Evolutionary conservation across 1,139 yeast species (phyloP), one percentile per base, ranked within the genome.

Genomic region (Arxiozyma bovina): DNA sequence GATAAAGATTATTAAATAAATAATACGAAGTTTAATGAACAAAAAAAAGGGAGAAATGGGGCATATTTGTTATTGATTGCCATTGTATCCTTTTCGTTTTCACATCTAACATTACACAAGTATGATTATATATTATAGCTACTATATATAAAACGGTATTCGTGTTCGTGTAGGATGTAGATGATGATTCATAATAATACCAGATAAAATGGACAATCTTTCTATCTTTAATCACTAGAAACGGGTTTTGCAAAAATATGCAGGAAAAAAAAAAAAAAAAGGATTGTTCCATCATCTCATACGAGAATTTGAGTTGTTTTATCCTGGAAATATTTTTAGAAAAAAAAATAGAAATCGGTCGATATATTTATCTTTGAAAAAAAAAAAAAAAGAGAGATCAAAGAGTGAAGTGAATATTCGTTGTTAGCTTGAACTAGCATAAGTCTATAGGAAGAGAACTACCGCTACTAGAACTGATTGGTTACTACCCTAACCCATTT

Each of bases 11-110:
- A 27, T 4, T 23, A 23, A 23, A 23, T 4, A 6, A 23, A 27
- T 27, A 27, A 23, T 17, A 34, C 50, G 61, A 12, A 48, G 44
- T 15, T 34, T 34, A 4, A 34, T 34, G 17, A 34, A n/a, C 17
- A 34, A 34, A 34, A 15, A 34, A 34, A 12, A 34, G 12, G 12
- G 8, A 34, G 12, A 15, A 34, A 15, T 6, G 11, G 30, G 30
- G 8, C 12, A 15, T 34, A 8, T 34, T 12, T 34, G 40, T 12
- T 12, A 3, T 15, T 12, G 6, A 34, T 12, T 34, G n/a, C 2
- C n/a, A 34, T 2, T 34, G 11, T 6, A 12, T 34, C n/a, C 40
- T 12, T 15, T 34, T 15, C 11, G 12, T 34, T 34, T 2, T 12
- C 38, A 8, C 8, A 12, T 5, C 15, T 30, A 30, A 15, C 12